phyloP scores from a whole-genome alignment of 306 rosid genomes.

The Dalbergia cultrata region DNA sequence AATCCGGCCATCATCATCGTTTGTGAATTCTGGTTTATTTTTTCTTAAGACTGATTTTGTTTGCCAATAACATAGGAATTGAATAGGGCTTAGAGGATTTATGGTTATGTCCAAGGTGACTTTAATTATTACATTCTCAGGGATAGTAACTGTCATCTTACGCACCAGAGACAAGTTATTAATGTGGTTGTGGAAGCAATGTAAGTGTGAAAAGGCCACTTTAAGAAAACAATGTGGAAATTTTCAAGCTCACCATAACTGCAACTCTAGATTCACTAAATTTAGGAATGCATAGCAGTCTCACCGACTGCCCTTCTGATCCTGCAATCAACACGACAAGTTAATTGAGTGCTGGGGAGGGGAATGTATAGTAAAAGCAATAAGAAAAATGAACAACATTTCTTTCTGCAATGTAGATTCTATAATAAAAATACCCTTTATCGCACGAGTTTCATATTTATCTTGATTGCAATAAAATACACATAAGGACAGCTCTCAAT shows the following conservation, averaged over 20 bases:
- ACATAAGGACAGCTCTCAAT: conserved; percentile 92
- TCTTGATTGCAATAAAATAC: conserved; percentile 89
- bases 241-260: conserved; percentile 70
- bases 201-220: conserved; percentile 3
- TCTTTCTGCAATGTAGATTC: conserved; percentile 30
- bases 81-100: too few species aligned
- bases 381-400: background rate
- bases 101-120: conserved; percentile 18
- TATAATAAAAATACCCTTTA: conserved; percentile 66
- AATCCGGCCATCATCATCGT: too few species aligned
- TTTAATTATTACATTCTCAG: conserved; percentile 12
- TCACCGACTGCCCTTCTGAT: conserved; percentile 85
- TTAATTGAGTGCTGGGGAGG: conserved; percentile 26
- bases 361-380: conserved; percentile 40
- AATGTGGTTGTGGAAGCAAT: background rate
- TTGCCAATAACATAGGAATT: too few species aligned
- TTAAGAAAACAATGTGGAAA: background rate
- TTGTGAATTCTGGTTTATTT: too few species aligned
- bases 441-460: conserved; percentile 71
- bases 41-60: too few species aligned
- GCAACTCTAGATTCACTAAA: conserved; percentile 89
- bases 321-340: conserved; percentile 61
- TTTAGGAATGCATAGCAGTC: conserved; percentile 86
- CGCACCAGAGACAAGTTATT: conserved; percentile 17
- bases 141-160: background rate